Evolutionary conservation across 2,329 filamentous ascomycete genomes (phyloP), one percentile per base, ranked within the genome.

Genomic region (Xylaria hypoxylon): DNA sequence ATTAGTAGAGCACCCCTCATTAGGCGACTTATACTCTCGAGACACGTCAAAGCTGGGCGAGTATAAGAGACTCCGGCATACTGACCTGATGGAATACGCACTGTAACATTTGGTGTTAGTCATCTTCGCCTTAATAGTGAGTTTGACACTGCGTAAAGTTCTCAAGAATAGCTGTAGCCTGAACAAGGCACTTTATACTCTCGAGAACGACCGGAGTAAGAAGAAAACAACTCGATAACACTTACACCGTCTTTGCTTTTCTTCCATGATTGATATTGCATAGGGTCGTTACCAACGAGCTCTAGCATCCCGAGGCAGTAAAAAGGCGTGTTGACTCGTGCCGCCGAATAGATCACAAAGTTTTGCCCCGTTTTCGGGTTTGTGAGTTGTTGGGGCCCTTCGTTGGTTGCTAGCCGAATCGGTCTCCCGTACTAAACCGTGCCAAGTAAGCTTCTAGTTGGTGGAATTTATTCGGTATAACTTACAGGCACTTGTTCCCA

Each of bases 221-320:
- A 24, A 48, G 26, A 28, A 19, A 13, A 45, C 10, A n/a, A 35
- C n/a, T 26, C 2, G 15, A n/a, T n/a, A 13, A 5, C 2, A 62
- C 64, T 62, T 55, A 66, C 64, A 11, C 77, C 77, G 1, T 70
- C 73, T 5, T 60, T 73, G 65, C 78, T 74, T 60, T 79, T 79
- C 24, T 59, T 69, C 78, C 78, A 79, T 5, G 76, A 77, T 35
- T 75, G 74, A 40, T 78, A 77, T 65, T 79, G 67, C 77, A 79
- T 78, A 6, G 77, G 77, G 66, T 79, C 77, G 51, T 77, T 75
- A 5, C 77, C 77, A 0, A 77, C 70, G 8, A 79, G 75, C 68
- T 79, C 77, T 4, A 80, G 73, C 75, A 78, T 73, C 0, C 77
- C 78, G 0, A 79, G 72, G 63, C 77, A 79, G 68, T 79, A 79